Conservation (phyloP, 73 alveolate genomes). For the Blepharisma japonicum region DNA sequence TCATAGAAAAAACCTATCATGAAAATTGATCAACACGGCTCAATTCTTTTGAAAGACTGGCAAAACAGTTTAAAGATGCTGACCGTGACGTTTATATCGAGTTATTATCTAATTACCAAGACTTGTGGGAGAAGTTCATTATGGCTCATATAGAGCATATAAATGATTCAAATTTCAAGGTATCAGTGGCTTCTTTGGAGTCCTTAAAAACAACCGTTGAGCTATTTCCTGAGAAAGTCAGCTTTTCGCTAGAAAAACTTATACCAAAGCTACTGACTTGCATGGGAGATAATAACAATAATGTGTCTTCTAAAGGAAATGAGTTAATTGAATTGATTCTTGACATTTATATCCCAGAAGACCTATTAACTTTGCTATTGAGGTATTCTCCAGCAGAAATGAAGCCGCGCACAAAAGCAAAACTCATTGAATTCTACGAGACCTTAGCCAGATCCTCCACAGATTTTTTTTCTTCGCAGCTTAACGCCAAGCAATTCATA, state of each 20-base stretch:
- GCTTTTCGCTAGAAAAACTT: constrained; percentile 30
- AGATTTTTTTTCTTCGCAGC: neutral
- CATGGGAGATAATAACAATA: constrained; percentile 28
- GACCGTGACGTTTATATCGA: constrained; percentile 12
- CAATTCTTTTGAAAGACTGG: constrained; percentile 9
- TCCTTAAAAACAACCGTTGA: constrained; percentile 25
- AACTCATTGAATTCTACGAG: neutral
- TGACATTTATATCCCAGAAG: constrained; percentile 37
- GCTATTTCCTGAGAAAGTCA: constrained; percentile 37
- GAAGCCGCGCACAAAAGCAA: neutral
- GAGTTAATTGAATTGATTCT: constrained; percentile 25
- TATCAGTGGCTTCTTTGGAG: constrained; percentile 20
- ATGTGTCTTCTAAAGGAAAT: constrained; percentile 29
- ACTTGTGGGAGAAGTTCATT: constrained; percentile 31
- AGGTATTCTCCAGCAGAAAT: constrained; percentile 14
- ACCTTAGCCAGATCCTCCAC: neutral
- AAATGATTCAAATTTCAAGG: constrained; percentile 30
- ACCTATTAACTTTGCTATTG: constrained; percentile 29
- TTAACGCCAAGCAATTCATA: neutral
- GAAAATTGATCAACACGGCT: constrained; percentile 20
- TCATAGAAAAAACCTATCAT: neutral
- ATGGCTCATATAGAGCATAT: constrained; percentile 36
- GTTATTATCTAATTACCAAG: neutral
- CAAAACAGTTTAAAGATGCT: neutral
- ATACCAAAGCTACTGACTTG: constrained; percentile 32